A percentile compares a stretch with the other conserved stretches of the same genome.
Evolutionary conservation across 192 early-diverging fungal species (phyloP).

Genomic region (Coemansia biformis): DNA sequence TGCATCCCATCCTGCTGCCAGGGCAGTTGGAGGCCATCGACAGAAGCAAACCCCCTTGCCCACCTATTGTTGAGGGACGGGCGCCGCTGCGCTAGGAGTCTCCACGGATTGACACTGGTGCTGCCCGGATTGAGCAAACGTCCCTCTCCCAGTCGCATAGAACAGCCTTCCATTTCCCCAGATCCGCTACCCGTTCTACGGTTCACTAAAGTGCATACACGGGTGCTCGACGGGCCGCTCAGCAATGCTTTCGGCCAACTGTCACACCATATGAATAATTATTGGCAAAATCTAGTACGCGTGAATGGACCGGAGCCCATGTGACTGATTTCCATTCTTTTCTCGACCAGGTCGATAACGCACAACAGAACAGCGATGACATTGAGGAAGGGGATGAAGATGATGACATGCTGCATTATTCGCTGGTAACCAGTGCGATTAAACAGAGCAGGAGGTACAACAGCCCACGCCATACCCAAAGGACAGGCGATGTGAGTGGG

Average conservation of each 20-base stretch:
- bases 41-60: too few species aligned
- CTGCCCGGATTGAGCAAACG: too few species aligned
- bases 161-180: too few species aligned
- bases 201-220: too few species aligned
- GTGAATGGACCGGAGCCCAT: conserved; percentile 68
- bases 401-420: conserved; percentile 77
- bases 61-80: too few species aligned
- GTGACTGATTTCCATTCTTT: conserved; percentile 63
- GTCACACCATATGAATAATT: conserved; percentile 91
- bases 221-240: too few species aligned
- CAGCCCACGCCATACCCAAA: conserved; percentile 2
- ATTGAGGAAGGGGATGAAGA: conserved; percentile 53
- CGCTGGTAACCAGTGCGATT: conserved; percentile 77
- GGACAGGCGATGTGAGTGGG: background rate
- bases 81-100: too few species aligned
- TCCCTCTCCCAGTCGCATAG: too few species aligned
- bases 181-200: too few species aligned
- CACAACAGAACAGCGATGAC: conserved; percentile 29
- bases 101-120: too few species aligned
- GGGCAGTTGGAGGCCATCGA: too few species aligned
- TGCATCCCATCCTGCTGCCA: too few species aligned
- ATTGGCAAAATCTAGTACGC: conserved; percentile 57
- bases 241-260: conserved; percentile 79
- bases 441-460: conserved; percentile 55
- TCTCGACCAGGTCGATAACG: conserved; percentile 30